phyloP scores from a whole-genome alignment of 2,329 filamentous ascomycete species.

The Exophiala alcalophila region DNA sequence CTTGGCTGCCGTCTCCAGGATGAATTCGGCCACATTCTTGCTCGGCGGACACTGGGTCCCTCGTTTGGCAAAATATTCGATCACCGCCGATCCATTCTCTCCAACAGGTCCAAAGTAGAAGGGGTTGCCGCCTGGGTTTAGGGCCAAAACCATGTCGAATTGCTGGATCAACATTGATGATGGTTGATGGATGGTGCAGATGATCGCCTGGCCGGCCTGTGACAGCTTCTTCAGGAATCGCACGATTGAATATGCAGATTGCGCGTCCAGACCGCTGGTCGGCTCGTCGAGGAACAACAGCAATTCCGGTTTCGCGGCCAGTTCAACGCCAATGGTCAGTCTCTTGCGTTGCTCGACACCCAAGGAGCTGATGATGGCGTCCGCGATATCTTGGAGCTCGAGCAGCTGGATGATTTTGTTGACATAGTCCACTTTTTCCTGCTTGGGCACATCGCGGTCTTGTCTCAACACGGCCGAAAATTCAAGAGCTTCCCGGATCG shows the following conservation, averaged over 20 bases:
- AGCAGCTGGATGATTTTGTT: slow-evolving; percentile 64
- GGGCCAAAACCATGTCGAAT: slow-evolving; percentile 69
- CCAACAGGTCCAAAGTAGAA: slow-evolving; percentile 74
- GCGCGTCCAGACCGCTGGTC: slow-evolving; percentile 67
- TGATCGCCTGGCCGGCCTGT: slow-evolving; percentile 64
- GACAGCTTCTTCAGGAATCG: slow-evolving; percentile 67
- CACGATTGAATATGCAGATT: slow-evolving; percentile 66
- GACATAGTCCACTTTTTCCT: slow-evolving; percentile 65
- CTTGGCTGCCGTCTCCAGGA: slow-evolving; percentile 63
- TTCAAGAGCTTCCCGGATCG: slow-evolving; percentile 65
- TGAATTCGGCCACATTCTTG: slow-evolving; percentile 66
- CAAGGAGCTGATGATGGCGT: slow-evolving; percentile 63
- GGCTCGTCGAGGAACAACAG: slow-evolving; percentile 71
- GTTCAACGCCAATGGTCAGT: slow-evolving; percentile 69
- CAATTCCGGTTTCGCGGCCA: slow-evolving; percentile 66
- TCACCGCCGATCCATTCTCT: slow-evolving; percentile 61
- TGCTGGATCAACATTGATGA: slow-evolving; percentile 67
- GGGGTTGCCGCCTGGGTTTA: slow-evolving; percentile 66
- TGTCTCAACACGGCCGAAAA: slow-evolving; percentile 67
- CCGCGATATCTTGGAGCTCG: slow-evolving; percentile 63
- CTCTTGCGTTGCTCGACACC: slow-evolving; percentile 70
- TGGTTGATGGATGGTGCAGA: slow-evolving; percentile 73
- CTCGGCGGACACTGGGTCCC: slow-evolving; percentile 64
- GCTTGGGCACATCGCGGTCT: slow-evolving; percentile 50
- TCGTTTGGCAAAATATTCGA: slow-evolving; percentile 65